Evolutionary conservation across 2,329 filamentous ascomycete genomes (phyloP), one percentile per base, ranked within the genome.

Genomic region (Fusarium tanahbumbuense): DNA sequence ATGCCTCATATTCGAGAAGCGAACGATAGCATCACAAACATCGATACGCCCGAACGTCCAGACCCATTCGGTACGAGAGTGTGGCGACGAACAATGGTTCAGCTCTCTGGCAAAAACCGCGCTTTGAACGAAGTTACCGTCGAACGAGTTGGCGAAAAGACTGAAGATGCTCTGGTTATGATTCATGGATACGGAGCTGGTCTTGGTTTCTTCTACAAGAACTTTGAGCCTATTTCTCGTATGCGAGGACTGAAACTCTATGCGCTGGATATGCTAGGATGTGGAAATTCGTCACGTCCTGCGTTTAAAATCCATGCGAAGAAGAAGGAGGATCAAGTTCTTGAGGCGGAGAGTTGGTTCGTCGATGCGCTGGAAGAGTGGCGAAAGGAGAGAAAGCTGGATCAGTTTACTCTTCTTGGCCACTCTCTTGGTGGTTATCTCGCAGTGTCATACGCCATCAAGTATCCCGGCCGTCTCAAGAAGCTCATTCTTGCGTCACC

Each of bases 191-290:
- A 99, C 79, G 96, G 96, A 48, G 96, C 96, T 4, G 96, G 96
- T 1, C 86, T 99, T 1, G 96, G 95, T 23, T 98, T 99, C 82
- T 99, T 97, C 85, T 99, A 98, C 85, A 95, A 96, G 82, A 99
- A 99, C 78, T 97, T 97, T 65, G 96, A 99, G 80, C 89, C 91
- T 8, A 82, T 99, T 34, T 94, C 91, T 47, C 89, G 94, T 20
- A 83, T 89, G 2, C 84, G 87, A 28, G 94, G 94, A 28, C 97
- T 96, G 90, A 94, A 93, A 76, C 82, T 99, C 20, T 98, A 96
- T 78, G 93, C 95, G 2, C 84, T 99, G n/a, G 95, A 99, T 76
- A 89, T 98, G 86, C 86, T 98, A 18, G 95, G 95, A 62, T 98
- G 98, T 93, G 95, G 95, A 62, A 91, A 97, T 76, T 97, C 93